A percentile compares a stretch with the other conserved stretches of the same genome.
phyloP scores from a whole-genome alignment of 257 asterid species.

The Solanum etuberosum region DNA sequence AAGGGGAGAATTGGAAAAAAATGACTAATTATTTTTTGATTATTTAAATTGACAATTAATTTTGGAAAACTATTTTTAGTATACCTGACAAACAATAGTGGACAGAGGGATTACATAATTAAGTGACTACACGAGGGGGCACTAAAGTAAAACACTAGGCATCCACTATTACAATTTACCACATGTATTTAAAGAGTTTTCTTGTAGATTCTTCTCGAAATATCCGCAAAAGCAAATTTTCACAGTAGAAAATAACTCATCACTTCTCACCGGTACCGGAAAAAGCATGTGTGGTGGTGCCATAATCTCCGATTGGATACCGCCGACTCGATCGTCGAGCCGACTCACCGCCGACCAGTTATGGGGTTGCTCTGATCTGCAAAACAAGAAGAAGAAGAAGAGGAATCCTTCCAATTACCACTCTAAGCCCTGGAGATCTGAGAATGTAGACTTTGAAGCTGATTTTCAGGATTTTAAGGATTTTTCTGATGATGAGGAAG shows the following conservation, averaged over 20 bases:
- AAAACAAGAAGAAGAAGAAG: slow-evolving; percentile 5
- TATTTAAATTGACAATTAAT: too few relatives aligned
- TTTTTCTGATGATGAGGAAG: slow-evolving; percentile 20
- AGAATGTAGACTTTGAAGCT: slow-evolving; percentile 52
- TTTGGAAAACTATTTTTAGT: too few relatives aligned
- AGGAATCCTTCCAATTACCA: slow-evolving; percentile 16
- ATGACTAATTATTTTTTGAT: too few relatives aligned
- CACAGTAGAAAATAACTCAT: background rate
- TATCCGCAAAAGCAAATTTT: background rate
- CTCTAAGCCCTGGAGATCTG: slow-evolving; percentile 53
- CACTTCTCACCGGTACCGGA: background rate
- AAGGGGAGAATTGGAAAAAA: too few relatives aligned
- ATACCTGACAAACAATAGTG: too few relatives aligned
- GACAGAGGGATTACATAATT: too few relatives aligned
- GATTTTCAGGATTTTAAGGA: slow-evolving; percentile 82
- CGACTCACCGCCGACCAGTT: slow-evolving; percentile 66
- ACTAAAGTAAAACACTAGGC: background rate
- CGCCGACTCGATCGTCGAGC: slow-evolving; percentile 50
- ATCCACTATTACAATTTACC: background rate
- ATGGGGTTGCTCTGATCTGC: slow-evolving; percentile 52
- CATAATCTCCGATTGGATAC: slow-evolving; percentile 43
- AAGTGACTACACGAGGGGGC: background rate
- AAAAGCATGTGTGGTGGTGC: slow-evolving; percentile 88
- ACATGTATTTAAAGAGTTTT: background rate
- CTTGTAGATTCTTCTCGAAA: background rate